Evolutionary conservation across 1,284 basidiomycete species (phyloP).

Genomic region (Papiliotrema flavescens): DNA sequence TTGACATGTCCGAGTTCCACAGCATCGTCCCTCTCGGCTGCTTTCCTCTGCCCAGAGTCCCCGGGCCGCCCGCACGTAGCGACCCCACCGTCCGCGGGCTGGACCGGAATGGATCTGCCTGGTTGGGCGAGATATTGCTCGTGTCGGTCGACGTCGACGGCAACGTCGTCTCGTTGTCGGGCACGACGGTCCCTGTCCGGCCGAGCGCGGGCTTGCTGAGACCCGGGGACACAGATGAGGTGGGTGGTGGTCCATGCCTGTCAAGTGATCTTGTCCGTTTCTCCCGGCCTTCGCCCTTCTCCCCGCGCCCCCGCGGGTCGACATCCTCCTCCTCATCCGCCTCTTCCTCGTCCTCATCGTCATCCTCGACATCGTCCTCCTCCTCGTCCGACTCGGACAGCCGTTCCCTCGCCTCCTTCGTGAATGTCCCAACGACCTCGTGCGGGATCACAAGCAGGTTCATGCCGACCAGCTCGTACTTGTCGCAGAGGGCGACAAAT

Average conservation of each 20-base stretch:
- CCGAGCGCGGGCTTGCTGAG: neutral
- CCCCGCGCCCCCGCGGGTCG: neutral
- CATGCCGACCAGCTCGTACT: conserved; percentile 69
- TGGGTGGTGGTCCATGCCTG: conserved; percentile 3
- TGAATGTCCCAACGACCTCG: conserved; percentile 12
- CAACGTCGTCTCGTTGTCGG: neutral
- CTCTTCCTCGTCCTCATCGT: conserved; percentile 19
- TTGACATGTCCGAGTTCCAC: conserved; percentile 19
- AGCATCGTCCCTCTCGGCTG: conserved; percentile 28
- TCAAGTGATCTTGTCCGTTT: conserved; percentile 16
- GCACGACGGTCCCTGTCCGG: neutral
- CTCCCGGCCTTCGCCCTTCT: neutral
- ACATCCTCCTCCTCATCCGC: conserved; percentile 4
- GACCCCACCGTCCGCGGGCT: neutral
- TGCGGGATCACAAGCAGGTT: conserved; percentile 77
- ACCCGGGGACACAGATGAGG: neutral
- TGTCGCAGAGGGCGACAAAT: conserved; percentile 76
- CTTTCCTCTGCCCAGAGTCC: conserved; percentile 27
- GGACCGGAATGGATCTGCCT: conserved; percentile 1
- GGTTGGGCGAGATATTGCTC: neutral
- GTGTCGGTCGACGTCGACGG: neutral
- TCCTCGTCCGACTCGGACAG: conserved; percentile 15
- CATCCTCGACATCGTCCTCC: conserved; percentile 15
- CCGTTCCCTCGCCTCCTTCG: neutral
- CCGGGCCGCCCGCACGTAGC: conserved; percentile 9